Conservation (phyloP, 805 yeast species). For the Zygoascus bituminiphila region DNA sequence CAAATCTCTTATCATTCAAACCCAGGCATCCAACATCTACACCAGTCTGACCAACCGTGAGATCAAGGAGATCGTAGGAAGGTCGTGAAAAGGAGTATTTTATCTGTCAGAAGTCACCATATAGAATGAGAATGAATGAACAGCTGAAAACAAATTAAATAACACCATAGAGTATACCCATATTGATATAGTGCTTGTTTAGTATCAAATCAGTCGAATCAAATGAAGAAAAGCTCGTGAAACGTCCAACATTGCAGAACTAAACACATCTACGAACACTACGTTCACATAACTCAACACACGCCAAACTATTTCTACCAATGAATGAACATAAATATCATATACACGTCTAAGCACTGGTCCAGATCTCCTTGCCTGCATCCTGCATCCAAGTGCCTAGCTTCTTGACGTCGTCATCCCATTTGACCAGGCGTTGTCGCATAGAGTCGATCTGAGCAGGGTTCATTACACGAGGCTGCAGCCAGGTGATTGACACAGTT, state of each 20-base stretch:
- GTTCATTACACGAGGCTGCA: constrained; percentile 91
- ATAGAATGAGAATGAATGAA: too few relatives aligned
- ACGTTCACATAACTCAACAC: too few relatives aligned
- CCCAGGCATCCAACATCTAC: constrained; percentile 11
- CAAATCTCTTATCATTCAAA: constrained; percentile 23
- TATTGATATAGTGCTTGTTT: too few relatives aligned
- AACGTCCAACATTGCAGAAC: too few relatives aligned
- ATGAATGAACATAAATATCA: neutral
- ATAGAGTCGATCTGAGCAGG: constrained; percentile 68
- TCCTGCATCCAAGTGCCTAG: constrained; percentile 54
- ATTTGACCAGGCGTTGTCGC: constrained; percentile 60
- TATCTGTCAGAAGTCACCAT: too few relatives aligned
- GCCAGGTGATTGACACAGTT: constrained; percentile 79
- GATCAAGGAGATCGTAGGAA: neutral
- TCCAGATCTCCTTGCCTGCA: constrained; percentile 61
- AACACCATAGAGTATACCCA: too few relatives aligned
- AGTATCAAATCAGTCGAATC: too few relatives aligned
- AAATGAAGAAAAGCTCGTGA: too few relatives aligned
- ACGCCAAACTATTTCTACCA: too few relatives aligned
- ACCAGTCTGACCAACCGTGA: neutral
- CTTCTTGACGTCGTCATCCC: constrained; percentile 69
- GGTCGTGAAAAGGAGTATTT: neutral
- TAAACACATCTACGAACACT: too few relatives aligned
- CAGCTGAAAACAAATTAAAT: too few relatives aligned
- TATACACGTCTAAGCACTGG: constrained; percentile 24